Conservation (phyloP, 306 rosid species). For the Senna tora region DNA sequence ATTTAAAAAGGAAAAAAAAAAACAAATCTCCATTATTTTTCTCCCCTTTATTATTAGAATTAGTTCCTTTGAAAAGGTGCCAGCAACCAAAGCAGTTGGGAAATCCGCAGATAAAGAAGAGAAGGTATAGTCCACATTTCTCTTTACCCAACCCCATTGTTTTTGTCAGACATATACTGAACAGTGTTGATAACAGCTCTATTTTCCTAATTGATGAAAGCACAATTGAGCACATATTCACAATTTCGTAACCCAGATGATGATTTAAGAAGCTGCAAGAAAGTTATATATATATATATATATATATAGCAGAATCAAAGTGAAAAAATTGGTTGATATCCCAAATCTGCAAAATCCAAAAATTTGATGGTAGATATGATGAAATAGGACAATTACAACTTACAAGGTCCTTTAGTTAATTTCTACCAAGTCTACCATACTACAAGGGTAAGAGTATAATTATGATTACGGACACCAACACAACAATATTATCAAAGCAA, state of each 20-base stretch:
- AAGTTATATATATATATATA: neutral
- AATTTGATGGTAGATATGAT: neutral
- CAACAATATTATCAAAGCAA: conserved; percentile 8
- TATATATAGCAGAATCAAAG: neutral
- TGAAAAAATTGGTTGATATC: conserved; percentile 14
- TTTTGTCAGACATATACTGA: neutral
- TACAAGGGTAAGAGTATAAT: neutral
- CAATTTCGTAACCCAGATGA: neutral
- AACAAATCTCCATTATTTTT: neutral
- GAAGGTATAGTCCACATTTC: neutral
- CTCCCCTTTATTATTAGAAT: neutral
- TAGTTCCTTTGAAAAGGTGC: neutral
- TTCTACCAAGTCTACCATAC: neutral
- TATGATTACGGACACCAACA: conserved; percentile 15
- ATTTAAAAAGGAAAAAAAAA: too few relatives aligned
- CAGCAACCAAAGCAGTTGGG: neutral
- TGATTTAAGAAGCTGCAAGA: conserved; percentile 12
- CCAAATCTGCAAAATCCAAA: conserved; percentile 3
- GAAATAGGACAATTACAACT: conserved; percentile 11
- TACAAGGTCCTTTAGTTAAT: neutral
- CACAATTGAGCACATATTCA: neutral
- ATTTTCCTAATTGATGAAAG: neutral
- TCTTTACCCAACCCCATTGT: neutral
- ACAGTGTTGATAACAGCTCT: neutral
- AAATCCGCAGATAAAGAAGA: neutral